These are phyloP conservation scores for Hygrocybe coccinea DNA, from an alignment of 768 basidiomycete species.

Conservation along the genomic window DNA sequence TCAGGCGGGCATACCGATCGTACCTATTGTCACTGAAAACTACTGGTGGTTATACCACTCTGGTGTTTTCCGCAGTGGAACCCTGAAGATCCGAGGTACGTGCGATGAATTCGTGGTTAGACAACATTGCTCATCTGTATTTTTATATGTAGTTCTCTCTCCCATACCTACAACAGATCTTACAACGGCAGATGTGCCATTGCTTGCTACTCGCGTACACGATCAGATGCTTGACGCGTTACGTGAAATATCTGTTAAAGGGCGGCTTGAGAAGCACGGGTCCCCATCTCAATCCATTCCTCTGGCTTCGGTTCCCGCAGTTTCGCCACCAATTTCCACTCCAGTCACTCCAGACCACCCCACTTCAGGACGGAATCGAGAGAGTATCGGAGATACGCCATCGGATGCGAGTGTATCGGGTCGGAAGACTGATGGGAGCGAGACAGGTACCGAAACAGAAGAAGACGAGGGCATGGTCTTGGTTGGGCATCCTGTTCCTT, in stretches of 20 bases:
- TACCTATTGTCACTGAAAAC: conserved; percentile 90
- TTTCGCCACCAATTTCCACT: background rate
- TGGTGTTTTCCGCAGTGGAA: conserved; percentile 70
- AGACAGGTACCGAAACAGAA: conserved; percentile 69
- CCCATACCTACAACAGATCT: conserved; percentile 75
- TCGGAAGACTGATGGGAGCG: conserved; percentile 41
- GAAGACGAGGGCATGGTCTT: conserved; percentile 82
- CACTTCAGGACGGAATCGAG: background rate
- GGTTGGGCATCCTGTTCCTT: conserved; percentile 53
- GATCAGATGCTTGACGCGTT: conserved; percentile 76
- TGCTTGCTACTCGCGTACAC: conserved; percentile 62
- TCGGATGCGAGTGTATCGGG: background rate
- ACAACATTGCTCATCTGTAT: background rate
- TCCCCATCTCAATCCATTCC: conserved; percentile 9
- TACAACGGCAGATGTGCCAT: conserved; percentile 62
- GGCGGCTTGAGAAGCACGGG: conserved; percentile 15
- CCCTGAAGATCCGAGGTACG: conserved; percentile 78
- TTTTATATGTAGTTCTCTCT: conserved; percentile 65
- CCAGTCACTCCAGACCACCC: background rate
- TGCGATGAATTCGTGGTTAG: background rate
- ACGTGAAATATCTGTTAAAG: conserved; percentile 65
- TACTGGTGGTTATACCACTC: conserved; percentile 84
- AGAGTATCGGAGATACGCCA: background rate
- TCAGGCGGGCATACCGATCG: conserved; percentile 83
- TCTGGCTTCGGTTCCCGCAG: conserved; percentile 8